A percentile compares a stretch with the other conserved stretches of the same genome.
These are phyloP conservation scores for Chlorophyllum brunneum DNA, from an alignment of 768 basidiomycete genomes.

Conservation along the genomic window DNA sequence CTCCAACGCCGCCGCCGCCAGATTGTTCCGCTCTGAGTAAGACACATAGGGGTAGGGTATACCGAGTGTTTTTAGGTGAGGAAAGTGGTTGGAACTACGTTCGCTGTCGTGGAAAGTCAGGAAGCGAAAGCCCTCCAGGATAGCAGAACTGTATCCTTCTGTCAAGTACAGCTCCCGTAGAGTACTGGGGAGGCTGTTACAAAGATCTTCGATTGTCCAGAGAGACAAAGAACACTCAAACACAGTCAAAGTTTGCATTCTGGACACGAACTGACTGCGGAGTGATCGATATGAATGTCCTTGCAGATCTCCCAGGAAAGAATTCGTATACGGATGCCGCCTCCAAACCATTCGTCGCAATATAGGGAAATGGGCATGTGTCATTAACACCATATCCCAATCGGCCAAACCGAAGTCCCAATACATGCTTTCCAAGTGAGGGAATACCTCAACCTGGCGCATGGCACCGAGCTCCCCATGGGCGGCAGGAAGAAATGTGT, in stretches of 20 bases:
- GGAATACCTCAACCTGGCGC: not conserved
- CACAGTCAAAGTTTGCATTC: not conserved
- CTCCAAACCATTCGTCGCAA: not conserved
- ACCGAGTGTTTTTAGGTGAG: not conserved
- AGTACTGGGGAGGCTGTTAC: not conserved
- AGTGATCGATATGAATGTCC: not conserved
- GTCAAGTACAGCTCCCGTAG: not conserved
- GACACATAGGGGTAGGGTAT: not conserved
- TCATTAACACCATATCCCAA: not conserved
- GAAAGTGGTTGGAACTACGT: not conserved
- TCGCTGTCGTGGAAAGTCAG: not conserved
- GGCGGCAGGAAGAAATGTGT: not conserved
- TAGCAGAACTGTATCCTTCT: not conserved
- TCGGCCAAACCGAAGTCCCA: not conserved
- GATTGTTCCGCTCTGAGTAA: not conserved
- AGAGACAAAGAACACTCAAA: not conserved
- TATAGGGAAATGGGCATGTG: not conserved
- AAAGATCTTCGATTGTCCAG: not conserved
- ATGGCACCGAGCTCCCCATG: not conserved
- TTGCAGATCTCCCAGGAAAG: not conserved
- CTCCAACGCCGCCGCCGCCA: not conserved
- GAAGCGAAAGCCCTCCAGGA: not conserved
- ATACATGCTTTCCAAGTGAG: not conserved
- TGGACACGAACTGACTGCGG: not conserved
- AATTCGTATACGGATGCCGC: not conserved